Base-by-base conservation (phyloP, 108 stramenopile species). In the Schizochytrium sp. region DNA sequence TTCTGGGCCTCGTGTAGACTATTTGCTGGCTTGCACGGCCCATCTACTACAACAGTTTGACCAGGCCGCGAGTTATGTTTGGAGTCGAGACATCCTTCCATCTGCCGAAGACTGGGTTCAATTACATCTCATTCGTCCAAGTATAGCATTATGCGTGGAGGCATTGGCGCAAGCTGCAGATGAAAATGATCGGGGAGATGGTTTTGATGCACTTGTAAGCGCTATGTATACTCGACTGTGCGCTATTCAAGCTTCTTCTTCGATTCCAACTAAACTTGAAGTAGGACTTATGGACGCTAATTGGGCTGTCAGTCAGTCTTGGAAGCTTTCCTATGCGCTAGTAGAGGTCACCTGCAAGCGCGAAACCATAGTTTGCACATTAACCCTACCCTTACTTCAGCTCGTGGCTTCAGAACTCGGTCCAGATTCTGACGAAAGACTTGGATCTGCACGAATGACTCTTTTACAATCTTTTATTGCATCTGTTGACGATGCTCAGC, bases 101-200 rank as follows among this genome's bases (percentile, higher is more conserved):
- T 83, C 76, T 47, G 5, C 76, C 5, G 76, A 83, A 28, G 76
- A 83, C 15, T 83, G 76, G 76, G 53, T 83, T 56, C 76, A 55
- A 28, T 40, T 83, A 13, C 76, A 83, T 28, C 76, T 83, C 13
- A 10, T 83, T 10, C 13, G 15, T 10, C 3, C 47, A 7, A 12
- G 50, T 0, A 40, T 83, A 5, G 53, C 76, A 0, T 40, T 83
- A n/a, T 47, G 38, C 15, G 15, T 13, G 12, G 3, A 13, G 12
- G 76, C 53, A 5, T 5, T 83, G 17, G 15, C 28, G 50, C 47
- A 42, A 28, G 10, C 2, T 42, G 76, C 76, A 1, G 53, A 83
- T 0, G 28, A 5, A n/a, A 38, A 49, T n/a, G 53, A 83, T 50
- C 50, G 28, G 76, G 50, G 76, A 47, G 76, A 83, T 42, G 76